Base-by-base conservation (phyloP, 805 yeast species). In the Saccharomycopsis synnaedendra region DNA sequence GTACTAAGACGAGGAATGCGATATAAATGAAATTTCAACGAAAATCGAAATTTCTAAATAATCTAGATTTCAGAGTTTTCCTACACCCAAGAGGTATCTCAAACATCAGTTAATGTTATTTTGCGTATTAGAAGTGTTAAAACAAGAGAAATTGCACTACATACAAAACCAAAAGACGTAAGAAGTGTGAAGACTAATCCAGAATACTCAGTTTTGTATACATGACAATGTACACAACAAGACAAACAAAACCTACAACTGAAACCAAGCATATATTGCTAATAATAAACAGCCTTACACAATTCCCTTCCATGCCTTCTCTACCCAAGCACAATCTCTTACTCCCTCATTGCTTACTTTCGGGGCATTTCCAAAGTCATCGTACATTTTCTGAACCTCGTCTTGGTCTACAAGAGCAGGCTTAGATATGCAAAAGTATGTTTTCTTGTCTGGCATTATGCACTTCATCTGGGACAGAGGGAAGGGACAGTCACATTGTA, bases 401-500 rank as follows among this genome's bases (percentile, higher is more conserved):
- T 49, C 56, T 36, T 47, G 44, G 47, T 76, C 72, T 6, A 61
- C 64, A 3, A 69, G 64, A 2, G 85, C 78, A 1, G 95, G 90
- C 55, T 82, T 84, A 27, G 96, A 83, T 39, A 93, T 82, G 62
- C 98, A 93, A 10, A 89, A 71, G 58, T 69, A 82, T 41, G 47
- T 75, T 33, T 69, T 64, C 19, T 77, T 72, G 53, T 76, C 80
- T 0, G 96, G 95, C 39, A 85, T 66, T 2, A 73, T 60, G 63
- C 98, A 93, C 58, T 85, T 83, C 52, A 85, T 58, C 60, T 90
- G 96, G 1, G 94, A 80, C 50, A 79, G 76, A 1, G 96, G 93
- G 59, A 78, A 90, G 3, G 86, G 87, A 61, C 98, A 93, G 1
- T 97, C 96, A 61, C 98, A 93, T 45, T 81, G 84, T 5, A 71